phyloP scores from a whole-genome alignment of 306 rosid species.

The Myrica gale region DNA sequence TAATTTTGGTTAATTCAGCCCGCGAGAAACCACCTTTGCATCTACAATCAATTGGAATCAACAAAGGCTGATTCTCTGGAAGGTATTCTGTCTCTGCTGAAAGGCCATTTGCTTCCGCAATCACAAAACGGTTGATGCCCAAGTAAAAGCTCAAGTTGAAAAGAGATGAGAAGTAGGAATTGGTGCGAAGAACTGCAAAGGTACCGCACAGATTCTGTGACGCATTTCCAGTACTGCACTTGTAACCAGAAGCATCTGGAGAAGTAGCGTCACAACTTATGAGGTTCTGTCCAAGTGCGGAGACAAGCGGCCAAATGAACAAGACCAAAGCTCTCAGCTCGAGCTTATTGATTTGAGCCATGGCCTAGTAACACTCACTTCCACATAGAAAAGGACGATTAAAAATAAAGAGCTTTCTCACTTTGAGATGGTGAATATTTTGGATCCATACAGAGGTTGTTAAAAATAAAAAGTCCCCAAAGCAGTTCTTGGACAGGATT shows the following conservation, averaged over 20 bases:
- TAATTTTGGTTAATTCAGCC: constrained; percentile 53
- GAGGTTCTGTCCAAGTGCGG: constrained; percentile 43
- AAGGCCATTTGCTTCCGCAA: constrained; percentile 65
- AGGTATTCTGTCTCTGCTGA: constrained; percentile 65
- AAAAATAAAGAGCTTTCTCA: constrained; percentile 28
- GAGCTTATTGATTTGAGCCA: constrained; percentile 43
- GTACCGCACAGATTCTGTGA: constrained; percentile 56
- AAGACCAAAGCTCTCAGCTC: constrained; percentile 44
- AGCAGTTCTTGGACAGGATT: constrained; percentile 39
- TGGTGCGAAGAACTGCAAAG: constrained; percentile 61
- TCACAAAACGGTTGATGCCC: constrained; percentile 48
- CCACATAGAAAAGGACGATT: constrained; percentile 35
- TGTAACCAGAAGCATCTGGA: constrained; percentile 48
- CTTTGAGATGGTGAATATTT: constrained; percentile 48
- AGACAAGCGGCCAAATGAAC: constrained; percentile 45
- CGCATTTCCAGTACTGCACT: constrained; percentile 40
- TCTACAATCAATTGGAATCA: constrained; percentile 70
- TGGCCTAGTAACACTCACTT: constrained; percentile 41
- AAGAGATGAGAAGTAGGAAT: constrained; percentile 65
- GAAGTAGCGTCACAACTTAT: constrained; percentile 48
- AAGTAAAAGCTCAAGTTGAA: constrained; percentile 67
- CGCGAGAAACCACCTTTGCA: constrained; percentile 53
- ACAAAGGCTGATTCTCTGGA: constrained; percentile 50
- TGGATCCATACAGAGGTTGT: constrained; percentile 56
- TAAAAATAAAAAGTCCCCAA: constrained; percentile 36